Base-by-base conservation (phyloP, 495 filamentous ascomycete genomes). In the Halenospora varia region DNA sequence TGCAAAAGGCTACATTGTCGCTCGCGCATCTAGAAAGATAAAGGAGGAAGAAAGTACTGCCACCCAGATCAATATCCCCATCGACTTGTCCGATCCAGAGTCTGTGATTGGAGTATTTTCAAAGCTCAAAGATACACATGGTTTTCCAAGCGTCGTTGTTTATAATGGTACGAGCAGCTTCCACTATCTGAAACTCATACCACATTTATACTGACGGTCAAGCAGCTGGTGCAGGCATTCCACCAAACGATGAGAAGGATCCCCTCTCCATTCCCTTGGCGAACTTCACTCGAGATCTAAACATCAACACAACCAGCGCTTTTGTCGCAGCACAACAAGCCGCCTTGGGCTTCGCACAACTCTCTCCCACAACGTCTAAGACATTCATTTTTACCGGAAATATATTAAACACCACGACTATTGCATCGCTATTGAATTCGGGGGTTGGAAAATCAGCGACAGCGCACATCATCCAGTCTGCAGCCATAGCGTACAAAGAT, bases 341-440 rank as follows among this genome's bases (percentile, higher is more conserved):
- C 9, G 72, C 65, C 18, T 18, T 63, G 2, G 66, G 60, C 26
- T 79, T 79, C 51, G 64, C 39, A 24, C 20, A 70, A 41, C 72
- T 79, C 13, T 71, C 72, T 19, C 63, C 53, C 0, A 50, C 57
- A 19, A 69, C 66, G 25, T 62, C 75, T 10, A 69, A 60, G 45
- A 75, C 75, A 1, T 81, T 81, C 61, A 75, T 79, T 51, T 78
- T 70, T 57, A 78, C 76, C 11, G 77, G 77, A 3, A 81, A 81
- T 59, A 70, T 69, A 3, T 58, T 76, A 9, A 78, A 77, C 59
- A 63, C 61, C 0, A 62, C 45, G 0, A 61, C 59, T 24, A 60
- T 75, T 13, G 57, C 68, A 24, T 29, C 46, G 15, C 51, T 79
- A 50, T 42, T 80, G 23, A 51, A 60, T 56, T 50, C 64, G 9